Percentiles rank a stretch among this genome's conserved stretches.
These are phyloP conservation scores for Podila minutissima DNA, from an alignment of 192 early-diverging fungal species.

Conservation along the genomic window DNA sequence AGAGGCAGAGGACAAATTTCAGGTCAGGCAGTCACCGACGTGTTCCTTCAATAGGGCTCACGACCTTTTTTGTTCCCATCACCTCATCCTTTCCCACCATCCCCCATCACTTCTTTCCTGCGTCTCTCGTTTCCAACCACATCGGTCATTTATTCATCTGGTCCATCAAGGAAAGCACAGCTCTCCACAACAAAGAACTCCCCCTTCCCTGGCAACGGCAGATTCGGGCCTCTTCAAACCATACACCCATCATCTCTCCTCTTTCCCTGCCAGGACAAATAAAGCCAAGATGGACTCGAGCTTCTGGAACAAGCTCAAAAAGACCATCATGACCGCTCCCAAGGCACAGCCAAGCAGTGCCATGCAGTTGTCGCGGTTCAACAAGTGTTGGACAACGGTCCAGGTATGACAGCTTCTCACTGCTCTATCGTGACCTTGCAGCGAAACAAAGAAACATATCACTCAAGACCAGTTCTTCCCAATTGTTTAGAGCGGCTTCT, in stretches of 20 bases:
- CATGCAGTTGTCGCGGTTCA: conserved; percentile 74
- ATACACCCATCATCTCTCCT: neutral
- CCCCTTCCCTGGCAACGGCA: too few relatives aligned
- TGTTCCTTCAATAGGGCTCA: too few relatives aligned
- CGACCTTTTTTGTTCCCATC: too few relatives aligned
- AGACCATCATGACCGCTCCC: conserved; percentile 68
- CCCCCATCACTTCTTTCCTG: neutral
- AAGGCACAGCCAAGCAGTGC: conserved; percentile 67
- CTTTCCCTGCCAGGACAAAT: neutral
- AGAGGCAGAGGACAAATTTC: too few relatives aligned
- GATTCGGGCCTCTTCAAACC: too few relatives aligned
- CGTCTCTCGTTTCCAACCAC: neutral
- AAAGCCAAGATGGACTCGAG: conserved; percentile 37
- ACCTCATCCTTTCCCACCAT: too few relatives aligned
- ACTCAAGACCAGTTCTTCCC: neutral
- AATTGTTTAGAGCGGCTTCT: conserved; percentile 35
- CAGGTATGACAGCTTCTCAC: conserved; percentile 40
- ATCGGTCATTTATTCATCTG: too few relatives aligned
- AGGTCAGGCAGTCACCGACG: too few relatives aligned
- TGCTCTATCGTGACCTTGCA: too few relatives aligned
- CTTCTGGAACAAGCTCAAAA: conserved; percentile 50
- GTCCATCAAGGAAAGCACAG: too few relatives aligned
- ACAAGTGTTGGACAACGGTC: conserved; percentile 75
- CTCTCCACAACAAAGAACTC: too few relatives aligned
- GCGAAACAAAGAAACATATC: too few relatives aligned